These are phyloP conservation scores for Benincasa hispida DNA, from an alignment of 306 rosid species.

Conservation along the genomic window DNA sequence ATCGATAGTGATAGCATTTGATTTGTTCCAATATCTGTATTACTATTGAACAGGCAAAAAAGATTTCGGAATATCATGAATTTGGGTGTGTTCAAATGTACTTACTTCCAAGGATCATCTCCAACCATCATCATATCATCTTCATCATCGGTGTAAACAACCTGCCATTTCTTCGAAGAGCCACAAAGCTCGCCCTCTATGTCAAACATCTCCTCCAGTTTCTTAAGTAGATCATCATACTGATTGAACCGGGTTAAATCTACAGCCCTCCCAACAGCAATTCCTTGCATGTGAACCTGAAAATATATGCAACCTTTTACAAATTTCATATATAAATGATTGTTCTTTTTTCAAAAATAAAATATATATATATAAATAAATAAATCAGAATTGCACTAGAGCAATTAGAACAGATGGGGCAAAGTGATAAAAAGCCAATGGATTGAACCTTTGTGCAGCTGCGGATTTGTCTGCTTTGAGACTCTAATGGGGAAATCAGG, in stretches of 20 bases:
- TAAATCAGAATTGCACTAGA: not conserved
- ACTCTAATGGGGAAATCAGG: conserved; percentile 68
- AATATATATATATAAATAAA: too few species aligned
- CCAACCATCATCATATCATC: conserved; percentile 99
- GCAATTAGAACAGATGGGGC: not conserved
- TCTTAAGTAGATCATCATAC: conserved; percentile 64
- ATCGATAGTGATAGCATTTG: not conserved
- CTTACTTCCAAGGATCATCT: conserved; percentile 98
- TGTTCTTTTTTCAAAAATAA: not conserved
- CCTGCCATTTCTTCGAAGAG: conserved; percentile 65
- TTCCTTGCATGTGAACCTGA: conserved; percentile 99
- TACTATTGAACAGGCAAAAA: not conserved
- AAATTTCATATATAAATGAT: not conserved
- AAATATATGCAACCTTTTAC: not conserved
- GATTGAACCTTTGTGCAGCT: conserved; percentile 85
- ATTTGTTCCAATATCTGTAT: not conserved
- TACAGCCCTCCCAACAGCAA: conserved; percentile 97
- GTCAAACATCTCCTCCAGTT: conserved; percentile 91
- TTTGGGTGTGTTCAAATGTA: conserved; percentile 5
- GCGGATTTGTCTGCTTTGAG: conserved; percentile 81
- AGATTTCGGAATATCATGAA: not conserved
- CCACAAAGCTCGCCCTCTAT: conserved; percentile 76
- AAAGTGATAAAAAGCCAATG: not conserved
- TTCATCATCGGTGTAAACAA: conserved; percentile 91
- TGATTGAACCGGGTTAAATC: conserved; percentile 71